Percentiles rank a stretch among this genome's conserved stretches.
phyloP scores from a whole-genome alignment of 805 yeast genomes.

The Candida dajiaensis region DNA sequence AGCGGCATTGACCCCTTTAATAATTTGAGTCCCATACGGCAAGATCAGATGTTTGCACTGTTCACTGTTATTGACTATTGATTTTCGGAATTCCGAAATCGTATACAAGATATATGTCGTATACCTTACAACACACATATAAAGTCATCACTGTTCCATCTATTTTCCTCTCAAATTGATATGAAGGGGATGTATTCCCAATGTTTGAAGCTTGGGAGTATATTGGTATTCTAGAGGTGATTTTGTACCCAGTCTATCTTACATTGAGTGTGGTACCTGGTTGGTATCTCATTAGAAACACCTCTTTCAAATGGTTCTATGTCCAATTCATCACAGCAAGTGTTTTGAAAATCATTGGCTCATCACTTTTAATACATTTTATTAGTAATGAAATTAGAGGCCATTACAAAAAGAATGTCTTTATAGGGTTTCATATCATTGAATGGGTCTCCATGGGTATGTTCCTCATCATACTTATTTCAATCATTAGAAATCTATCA shows the following conservation, averaged over 20 bases:
- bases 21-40: too few species aligned
- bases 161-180: neutral
- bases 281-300: neutral
- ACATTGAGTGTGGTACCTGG: neutral
- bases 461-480: neutral
- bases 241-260: neutral
- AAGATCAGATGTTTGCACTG: too few species aligned
- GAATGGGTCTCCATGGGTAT: neutral
- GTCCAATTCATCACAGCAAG: neutral
- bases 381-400: too few species aligned
- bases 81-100: neutral
- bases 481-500: neutral
- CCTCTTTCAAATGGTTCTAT: constrained; percentile 1
- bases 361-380: neutral
- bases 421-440: neutral
- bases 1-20: too few species aligned
- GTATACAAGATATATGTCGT: neutral
- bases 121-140: neutral
- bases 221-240: neutral
- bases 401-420: neutral
- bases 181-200: too few species aligned
- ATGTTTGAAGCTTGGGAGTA: neutral
- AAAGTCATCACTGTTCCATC: neutral
- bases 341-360: neutral
- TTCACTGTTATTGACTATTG: too few species aligned